Evolutionary conservation across 805 yeast species (phyloP), one percentile per base, ranked within the genome.

Genomic region (Kluyveromyces aestuarii): DNA sequence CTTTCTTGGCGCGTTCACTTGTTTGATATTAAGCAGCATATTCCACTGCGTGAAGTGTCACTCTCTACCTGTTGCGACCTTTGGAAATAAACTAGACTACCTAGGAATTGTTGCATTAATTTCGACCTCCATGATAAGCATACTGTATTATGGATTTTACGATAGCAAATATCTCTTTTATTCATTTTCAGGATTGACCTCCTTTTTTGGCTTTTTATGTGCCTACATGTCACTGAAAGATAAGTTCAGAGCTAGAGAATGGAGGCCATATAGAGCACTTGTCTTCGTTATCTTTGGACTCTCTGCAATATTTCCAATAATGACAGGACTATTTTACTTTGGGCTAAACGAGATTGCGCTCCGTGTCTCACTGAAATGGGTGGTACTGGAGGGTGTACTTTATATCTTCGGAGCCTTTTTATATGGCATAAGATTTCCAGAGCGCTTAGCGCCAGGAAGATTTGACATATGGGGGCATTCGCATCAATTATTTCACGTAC

Each of bases 201-300:
- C 76, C 4, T 41, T 59, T 0, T 70, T 87, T 14, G 96, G 95
- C 0, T 37, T 68, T 0, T 63, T 75, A 1, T 87, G 96, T 56
- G 74, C 84, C 0, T 59, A 73, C 0, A 72, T 85, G 35, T 84
- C 93, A 0, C 66, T 87, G 51, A 72, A 77, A 48, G 81, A 82
- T 6, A 73, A 72, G 51, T 89, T 90, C 60, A 72, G 87, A n/a
- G 66, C 82, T 5, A 76, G 84, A 6, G 74, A 71, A 30, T 88
- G 87, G 81, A 75, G 96, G 37, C 81, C 90, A 1, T 76, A 77
- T 49, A 71, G 97, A 47, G 91, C 96, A 0, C 53, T 74, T 1
- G 79, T 89, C 79, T 89, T 89, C 66, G 82, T 89, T 8, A 56
- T 75, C 2, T 89, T 90, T 67, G 96, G 96, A 0, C 70, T 87